Evolutionary conservation across 202 grass and related monocot genomes (phyloP), one percentile per base, ranked within the genome.

Genomic region (Zoysia matrella): DNA sequence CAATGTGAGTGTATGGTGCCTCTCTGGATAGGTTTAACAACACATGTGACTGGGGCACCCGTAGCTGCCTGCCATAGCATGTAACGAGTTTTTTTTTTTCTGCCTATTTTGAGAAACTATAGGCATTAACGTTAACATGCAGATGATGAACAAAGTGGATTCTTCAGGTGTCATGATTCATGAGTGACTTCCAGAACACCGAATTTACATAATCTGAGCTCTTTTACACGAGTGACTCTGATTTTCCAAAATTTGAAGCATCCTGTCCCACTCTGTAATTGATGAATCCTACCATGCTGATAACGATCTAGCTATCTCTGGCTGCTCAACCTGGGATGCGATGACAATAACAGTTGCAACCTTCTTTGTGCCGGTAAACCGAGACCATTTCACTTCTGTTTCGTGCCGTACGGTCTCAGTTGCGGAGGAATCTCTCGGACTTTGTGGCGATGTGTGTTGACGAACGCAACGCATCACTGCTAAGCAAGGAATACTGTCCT

Each of bases 401-500:
- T 68, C 51, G 7, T 45, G 50, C 3, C 44, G 65, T 51, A 30
- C 42, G 54, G 14, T 73, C 68, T 4, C 45, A 18, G 5, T 4
- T 52, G 69, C 80, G 80, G 70, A 54, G 10, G 53, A 75, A 74
- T 22, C 22, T 22, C 69, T 83, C 69, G 69, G 80, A 73, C 52
- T 77, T 51, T 10, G 30, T 50, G 52, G 8, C 40, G 41, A 16
- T 22, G 22, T 22, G 22, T 22, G 22, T 22, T 22, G 22, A 22
- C 22, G 22, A 22, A 22, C 22, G 22, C 22, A 22, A 22, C 22
- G 22, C 22, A 22, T 22, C 47, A 56, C 10, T 47, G 65, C 72
- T 80, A 80, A 85, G 78, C 50, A 53, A 77, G 56, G 88, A 93
- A 93, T 90, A 88, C 77, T 12, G 30, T 75, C 84, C 81, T 47